Conservation (phyloP, 192 early-diverging fungal genomes). For the Backusella australiensis region DNA sequence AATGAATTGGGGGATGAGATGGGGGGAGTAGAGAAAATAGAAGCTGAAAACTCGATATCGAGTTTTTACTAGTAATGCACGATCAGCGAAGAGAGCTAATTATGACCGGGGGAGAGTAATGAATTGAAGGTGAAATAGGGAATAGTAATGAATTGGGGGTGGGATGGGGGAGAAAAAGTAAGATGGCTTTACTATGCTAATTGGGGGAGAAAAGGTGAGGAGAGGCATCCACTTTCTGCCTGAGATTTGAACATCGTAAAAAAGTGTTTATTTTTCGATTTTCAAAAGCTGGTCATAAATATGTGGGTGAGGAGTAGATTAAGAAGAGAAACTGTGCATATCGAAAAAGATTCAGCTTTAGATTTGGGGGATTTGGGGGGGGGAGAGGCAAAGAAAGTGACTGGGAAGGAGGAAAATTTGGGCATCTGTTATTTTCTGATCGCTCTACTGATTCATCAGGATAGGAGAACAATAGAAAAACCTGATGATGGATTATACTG, state of each 20-base stretch:
- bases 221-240: neutral
- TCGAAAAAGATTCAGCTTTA: neutral
- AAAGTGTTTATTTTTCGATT: constrained; percentile 1
- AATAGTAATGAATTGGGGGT: neutral
- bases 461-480: neutral
- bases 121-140: neutral
- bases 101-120: neutral
- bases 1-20: neutral
- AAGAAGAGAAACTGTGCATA: neutral
- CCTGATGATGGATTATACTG: neutral
- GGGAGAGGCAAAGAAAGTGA: neutral
- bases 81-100: neutral
- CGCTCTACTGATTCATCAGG: neutral
- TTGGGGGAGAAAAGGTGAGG: neutral
- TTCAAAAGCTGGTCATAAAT: neutral
- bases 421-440: neutral
- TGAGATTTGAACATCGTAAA: neutral
- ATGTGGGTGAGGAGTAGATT: neutral
- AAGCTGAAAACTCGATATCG: constrained; percentile 1
- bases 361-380: neutral
- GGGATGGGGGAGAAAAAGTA: neutral
- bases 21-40: neutral
- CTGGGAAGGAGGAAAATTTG: neutral
- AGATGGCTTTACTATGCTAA: neutral
- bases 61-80: neutral